These are phyloP conservation scores for Pholiota molesta DNA, from an alignment of 768 basidiomycete genomes.

Conservation along the genomic window DNA sequence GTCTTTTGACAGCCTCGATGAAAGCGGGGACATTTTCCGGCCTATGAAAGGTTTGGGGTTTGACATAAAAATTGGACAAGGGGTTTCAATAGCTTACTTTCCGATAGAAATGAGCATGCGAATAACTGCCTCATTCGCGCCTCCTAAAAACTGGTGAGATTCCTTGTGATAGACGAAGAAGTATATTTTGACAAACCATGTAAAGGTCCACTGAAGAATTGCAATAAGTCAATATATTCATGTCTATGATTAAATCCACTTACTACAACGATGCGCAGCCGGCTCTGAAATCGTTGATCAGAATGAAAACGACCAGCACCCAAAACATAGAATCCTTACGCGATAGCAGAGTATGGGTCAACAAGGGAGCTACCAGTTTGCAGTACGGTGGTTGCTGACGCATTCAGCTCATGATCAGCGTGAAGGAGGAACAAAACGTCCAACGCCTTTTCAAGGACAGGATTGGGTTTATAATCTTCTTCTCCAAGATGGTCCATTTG, in stretches of 20 bases:
- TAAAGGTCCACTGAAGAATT: conserved; percentile 58
- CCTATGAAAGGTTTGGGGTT: conserved; percentile 32
- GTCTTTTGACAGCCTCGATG: conserved; percentile 83
- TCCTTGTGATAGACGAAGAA: not conserved
- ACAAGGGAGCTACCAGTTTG: conserved; percentile 90
- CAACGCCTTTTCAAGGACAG: conserved; percentile 84
- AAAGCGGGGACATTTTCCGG: conserved; percentile 86
- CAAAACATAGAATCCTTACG: conserved; percentile 45
- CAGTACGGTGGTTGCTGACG: conserved; percentile 81
- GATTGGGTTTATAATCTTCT: conserved; percentile 76
- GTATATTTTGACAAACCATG: conserved; percentile 48
- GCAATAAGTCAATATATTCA: not conserved
- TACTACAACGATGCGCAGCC: conserved; percentile 89
- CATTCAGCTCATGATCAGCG: conserved; percentile 91
- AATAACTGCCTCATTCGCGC: conserved; percentile 93
- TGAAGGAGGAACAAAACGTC: conserved; percentile 88
- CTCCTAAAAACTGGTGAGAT: conserved; percentile 46
- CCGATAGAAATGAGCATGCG: conserved; percentile 92
- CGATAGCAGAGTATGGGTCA: conserved; percentile 87
- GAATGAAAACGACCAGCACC: not conserved
- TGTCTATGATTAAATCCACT: conserved; percentile 32
- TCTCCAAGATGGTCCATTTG: conserved; percentile 86
- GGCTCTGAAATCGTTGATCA: conserved; percentile 46
- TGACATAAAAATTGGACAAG: not conserved
- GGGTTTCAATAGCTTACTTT: conserved; percentile 47